Base-by-base conservation (phyloP, 2,329 filamentous ascomycete genomes). In the Endothia cerciana region DNA sequence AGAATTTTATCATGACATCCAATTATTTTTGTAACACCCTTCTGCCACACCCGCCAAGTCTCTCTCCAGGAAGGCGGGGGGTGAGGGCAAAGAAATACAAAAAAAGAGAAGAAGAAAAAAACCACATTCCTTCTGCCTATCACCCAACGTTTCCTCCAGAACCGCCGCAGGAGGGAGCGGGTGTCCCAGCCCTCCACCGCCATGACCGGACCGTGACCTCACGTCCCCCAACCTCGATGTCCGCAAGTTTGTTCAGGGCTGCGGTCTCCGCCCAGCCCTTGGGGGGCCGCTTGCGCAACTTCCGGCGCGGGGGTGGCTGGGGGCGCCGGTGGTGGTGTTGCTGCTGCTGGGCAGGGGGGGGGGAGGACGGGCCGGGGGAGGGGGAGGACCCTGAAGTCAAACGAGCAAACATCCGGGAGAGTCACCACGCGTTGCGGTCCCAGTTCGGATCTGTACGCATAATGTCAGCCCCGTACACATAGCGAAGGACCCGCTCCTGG, bases 351-450 rank as follows among this genome's bases (percentile, higher is more conserved):
- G 53, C 61, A 43, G 58, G 36, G 30, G 67, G 62, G n/a, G 63
- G 64, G 17, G 67, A 66, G 61, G 70, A 55, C 57, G 67, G 66
- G 58, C 17, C 15, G 41, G 61, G 33, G 43, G 70, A 55, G 41
- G 61, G 33, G 43, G 70, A 55, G 53, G 67, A 59, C 45, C 64
- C 57, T 60, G 68, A 47, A 47, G 61, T 62, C 70, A 74, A 75
- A 66, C 74, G 76, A 69, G 76, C 75, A 69, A 77, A 71, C 58
- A 63, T 64, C 56, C 59, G 49, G 73, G 72, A 56, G 74, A 72
- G 78, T 88, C 84, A 95, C 92, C 92, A 95, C 53, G 91, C 91
- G 80, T 94, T 94, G 69, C 91, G 88, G 81, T 97, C 93, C 93
- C 93, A 97, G 80, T 92, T 93, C 25, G 91, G 91, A 78, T 93